These are phyloP conservation scores for Bauhinia variegata DNA, from an alignment of 306 rosid genomes.

Conservation along the genomic window DNA sequence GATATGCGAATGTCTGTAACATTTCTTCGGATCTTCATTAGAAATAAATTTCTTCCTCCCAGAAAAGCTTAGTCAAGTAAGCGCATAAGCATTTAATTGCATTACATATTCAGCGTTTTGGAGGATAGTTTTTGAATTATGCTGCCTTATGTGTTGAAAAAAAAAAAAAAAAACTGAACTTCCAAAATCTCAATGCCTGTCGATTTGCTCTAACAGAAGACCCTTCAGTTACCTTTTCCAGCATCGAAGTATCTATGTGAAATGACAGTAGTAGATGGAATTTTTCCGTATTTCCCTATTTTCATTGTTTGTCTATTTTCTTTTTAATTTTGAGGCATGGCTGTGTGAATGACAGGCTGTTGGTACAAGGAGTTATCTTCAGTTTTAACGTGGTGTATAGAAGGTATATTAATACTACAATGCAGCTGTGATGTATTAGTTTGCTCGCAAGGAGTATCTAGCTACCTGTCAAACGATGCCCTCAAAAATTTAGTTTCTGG, in stretches of 20 bases:
- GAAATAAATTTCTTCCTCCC: neutral
- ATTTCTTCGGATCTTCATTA: conserved; percentile 5
- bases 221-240: neutral
- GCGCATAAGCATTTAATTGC: conserved; percentile 24
- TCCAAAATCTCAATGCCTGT: neutral
- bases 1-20: too few species aligned
- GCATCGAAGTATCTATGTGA: neutral
- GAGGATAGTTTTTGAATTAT: neutral
- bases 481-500: conserved; percentile 30
- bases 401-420: neutral
- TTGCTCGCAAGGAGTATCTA: conserved; percentile 11
- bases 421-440: conserved; percentile 22
- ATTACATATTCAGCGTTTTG: neutral
- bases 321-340: conserved; percentile 37
- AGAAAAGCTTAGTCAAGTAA: neutral
- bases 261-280: conserved; percentile 5
- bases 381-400: conserved; percentile 17
- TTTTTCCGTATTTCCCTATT: conserved; percentile 7
- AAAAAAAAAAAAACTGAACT: too few species aligned
- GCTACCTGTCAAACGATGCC: conserved; percentile 35
- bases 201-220: neutral
- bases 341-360: conserved; percentile 24
- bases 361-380: conserved; percentile 22
- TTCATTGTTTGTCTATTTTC: too few species aligned
- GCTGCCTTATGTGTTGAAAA: neutral